phyloP scores from a whole-genome alignment of 768 basidiomycete species.

The Mycena rebaudengoi region DNA sequence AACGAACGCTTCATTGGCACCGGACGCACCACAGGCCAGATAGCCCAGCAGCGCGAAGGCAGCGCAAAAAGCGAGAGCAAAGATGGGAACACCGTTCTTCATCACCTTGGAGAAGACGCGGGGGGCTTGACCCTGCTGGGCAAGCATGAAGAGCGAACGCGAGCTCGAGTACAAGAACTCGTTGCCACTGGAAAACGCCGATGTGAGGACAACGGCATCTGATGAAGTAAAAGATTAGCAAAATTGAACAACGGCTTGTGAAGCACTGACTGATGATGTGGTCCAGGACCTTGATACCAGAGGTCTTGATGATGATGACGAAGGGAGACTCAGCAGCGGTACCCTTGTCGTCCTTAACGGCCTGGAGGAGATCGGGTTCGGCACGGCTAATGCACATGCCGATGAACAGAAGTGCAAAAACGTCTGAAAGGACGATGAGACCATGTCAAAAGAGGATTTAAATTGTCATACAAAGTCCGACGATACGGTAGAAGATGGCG shows the following conservation, averaged over 20 bases:
- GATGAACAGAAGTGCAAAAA: conserved; percentile 50
- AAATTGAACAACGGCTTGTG: no score
- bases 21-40: conserved; percentile 45
- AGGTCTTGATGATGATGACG: conserved; percentile 53
- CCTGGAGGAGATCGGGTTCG: conserved; percentile 21
- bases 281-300: conserved; percentile 57
- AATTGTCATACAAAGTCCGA: conserved; percentile 28
- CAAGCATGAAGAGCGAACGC: conserved; percentile 60
- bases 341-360: conserved; percentile 30
- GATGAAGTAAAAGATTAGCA: background rate
- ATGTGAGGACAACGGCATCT: conserved; percentile 53
- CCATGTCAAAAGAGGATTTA: background rate
- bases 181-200: conserved; percentile 65
- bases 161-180: conserved; percentile 62
- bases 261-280: conserved; percentile 42
- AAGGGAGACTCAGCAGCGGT: conserved; percentile 42
- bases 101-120: conserved; percentile 50
- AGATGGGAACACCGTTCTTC: conserved; percentile 46
- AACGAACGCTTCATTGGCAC: conserved; percentile 50
- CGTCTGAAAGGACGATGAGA: conserved; percentile 27
- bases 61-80: conserved; percentile 44
- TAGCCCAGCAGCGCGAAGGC: conserved; percentile 47
- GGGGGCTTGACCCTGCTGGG: conserved; percentile 61
- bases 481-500: conserved; percentile 48
- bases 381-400: conserved; percentile 50